phyloP scores from a whole-genome alignment of 1,284 basidiomycete genomes.

The Leccinum fuscescens region DNA sequence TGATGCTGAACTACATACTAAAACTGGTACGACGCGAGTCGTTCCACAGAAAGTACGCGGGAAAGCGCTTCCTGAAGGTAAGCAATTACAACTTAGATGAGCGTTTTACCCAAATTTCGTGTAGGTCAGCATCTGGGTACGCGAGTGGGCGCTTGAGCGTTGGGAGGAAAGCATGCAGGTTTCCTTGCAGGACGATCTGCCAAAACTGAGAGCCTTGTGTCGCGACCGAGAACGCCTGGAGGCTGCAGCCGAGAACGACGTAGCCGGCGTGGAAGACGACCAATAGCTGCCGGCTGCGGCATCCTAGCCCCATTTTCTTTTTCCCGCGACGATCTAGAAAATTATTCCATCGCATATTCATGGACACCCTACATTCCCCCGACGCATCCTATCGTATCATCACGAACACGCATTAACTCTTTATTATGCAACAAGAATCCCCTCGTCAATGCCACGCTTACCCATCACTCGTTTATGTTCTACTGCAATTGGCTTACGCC shows the following conservation, averaged over 20 bases:
- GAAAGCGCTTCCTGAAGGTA: too few relatives aligned
- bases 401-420: not conserved
- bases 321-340: not conserved
- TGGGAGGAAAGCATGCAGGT: not conserved
- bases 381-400: not conserved
- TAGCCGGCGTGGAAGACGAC: not conserved
- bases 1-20: too few relatives aligned
- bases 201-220: not conserved
- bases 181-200: not conserved
- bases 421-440: constrained; percentile 20
- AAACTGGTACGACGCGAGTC: too few relatives aligned
- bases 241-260: not conserved
- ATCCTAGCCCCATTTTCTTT: not conserved
- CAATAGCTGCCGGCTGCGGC: not conserved
- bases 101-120: not conserved
- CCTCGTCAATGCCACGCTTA: constrained; percentile 5
- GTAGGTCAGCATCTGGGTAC: not conserved
- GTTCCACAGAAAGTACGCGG: too few relatives aligned
- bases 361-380: not conserved
- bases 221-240: not conserved
- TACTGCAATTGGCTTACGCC: too few relatives aligned
- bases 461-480: too few relatives aligned
- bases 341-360: not conserved
- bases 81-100: not conserved
- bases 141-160: not conserved